Evolutionary conservation across 2,329 filamentous ascomycete genomes (phyloP).

Genomic region (Malbranchea zuffiana): DNA sequence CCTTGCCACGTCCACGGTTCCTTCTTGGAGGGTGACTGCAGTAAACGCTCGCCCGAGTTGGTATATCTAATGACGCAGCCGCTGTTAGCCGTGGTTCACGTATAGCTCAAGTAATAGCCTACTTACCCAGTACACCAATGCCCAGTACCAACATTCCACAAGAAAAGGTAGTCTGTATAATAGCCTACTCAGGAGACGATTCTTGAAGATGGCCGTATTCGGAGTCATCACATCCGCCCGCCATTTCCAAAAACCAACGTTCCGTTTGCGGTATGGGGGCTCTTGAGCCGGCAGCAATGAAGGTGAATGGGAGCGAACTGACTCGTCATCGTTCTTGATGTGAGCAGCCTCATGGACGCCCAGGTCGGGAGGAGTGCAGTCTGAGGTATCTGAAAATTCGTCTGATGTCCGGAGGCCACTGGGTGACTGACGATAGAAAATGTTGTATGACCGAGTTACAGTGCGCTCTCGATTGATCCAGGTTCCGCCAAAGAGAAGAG

Average conservation of each 20-base stretch:
- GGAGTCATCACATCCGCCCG: slow-evolving; percentile 45
- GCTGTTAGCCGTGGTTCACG: background rate
- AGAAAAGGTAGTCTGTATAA: slow-evolving; percentile 60
- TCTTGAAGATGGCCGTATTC: slow-evolving; percentile 50
- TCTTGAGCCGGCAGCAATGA: slow-evolving; percentile 34
- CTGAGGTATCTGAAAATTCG: slow-evolving; percentile 6
- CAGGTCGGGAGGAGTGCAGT: background rate
- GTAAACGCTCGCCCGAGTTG: slow-evolving; percentile 63
- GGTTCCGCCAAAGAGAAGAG: slow-evolving; percentile 50
- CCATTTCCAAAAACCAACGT: slow-evolving; percentile 38
- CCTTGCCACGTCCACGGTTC: slow-evolving; percentile 57
- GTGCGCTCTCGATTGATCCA: slow-evolving; percentile 47
- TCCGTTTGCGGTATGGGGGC: slow-evolving; percentile 41
- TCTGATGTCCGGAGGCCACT: background rate
- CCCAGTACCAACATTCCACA: slow-evolving; percentile 68
- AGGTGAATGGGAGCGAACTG: slow-evolving; percentile 28
- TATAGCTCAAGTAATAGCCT: background rate
- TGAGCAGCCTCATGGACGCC: background rate
- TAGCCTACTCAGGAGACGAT: slow-evolving; percentile 51
- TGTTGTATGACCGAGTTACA: slow-evolving; percentile 16
- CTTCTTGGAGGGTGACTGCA: slow-evolving; percentile 56
- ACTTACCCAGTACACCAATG: slow-evolving; percentile 63
- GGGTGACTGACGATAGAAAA: background rate
- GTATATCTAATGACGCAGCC: slow-evolving; percentile 46
- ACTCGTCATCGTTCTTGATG: background rate